phyloP scores from a whole-genome alignment of 306 rosid genomes.

The Fragaria iinumae region DNA sequence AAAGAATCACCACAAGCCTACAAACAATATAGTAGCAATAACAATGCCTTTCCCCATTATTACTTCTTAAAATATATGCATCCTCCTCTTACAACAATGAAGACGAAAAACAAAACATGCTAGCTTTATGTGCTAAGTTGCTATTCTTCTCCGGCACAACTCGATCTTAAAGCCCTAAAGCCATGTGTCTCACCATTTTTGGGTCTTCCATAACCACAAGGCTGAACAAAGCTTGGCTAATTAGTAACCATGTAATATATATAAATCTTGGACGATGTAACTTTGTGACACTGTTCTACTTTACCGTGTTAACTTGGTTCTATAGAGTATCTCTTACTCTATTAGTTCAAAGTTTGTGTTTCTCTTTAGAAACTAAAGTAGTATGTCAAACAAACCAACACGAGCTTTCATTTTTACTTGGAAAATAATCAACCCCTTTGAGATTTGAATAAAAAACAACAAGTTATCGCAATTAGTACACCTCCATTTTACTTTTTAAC shows the following conservation, averaged over 20 bases:
- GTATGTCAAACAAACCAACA: too few relatives aligned
- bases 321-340: too few relatives aligned
- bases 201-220: conserved; percentile 2
- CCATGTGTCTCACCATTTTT: not conserved
- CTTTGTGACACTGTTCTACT: too few relatives aligned
- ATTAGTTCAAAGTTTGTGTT: too few relatives aligned
- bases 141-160: not conserved
- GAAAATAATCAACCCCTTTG: too few relatives aligned
- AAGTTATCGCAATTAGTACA: too few relatives aligned
- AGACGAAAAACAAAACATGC: not conserved
- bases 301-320: too few relatives aligned
- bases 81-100: not conserved
- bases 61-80: conserved; percentile 3
- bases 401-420: too few relatives aligned
- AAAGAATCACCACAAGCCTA: conserved; percentile 9
- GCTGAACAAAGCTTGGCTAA: not conserved
- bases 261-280: not conserved
- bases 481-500: too few relatives aligned
- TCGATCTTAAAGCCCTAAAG: not conserved
- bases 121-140: not conserved
- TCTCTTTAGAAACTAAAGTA: too few relatives aligned
- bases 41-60: conserved; percentile 14
- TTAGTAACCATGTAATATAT: conserved; percentile 3
- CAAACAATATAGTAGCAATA: conserved; percentile 2
- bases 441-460: too few relatives aligned